These are phyloP conservation scores for Botrytis porri DNA, from an alignment of 2,329 filamentous ascomycete species.

Conservation along the genomic window DNA sequence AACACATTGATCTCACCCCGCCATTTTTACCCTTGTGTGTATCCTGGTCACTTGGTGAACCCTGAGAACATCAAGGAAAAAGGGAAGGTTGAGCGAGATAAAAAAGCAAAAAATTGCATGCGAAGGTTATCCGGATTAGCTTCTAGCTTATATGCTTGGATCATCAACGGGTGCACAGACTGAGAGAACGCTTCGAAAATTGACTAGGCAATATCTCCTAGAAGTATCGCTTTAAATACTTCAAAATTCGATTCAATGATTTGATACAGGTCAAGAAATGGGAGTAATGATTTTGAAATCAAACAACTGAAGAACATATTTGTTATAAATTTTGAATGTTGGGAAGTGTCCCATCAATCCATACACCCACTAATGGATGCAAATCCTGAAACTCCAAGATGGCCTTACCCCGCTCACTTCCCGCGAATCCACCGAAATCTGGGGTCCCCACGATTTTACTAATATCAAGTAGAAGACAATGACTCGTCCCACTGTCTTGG, in stretches of 20 bases:
- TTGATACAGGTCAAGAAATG: neutral
- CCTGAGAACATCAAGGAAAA: neutral
- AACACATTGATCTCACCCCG: neutral
- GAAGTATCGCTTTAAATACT: neutral
- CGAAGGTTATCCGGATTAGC: neutral
- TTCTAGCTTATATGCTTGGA: neutral
- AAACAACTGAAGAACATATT: neutral
- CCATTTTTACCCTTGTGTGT: neutral
- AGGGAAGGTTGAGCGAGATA: neutral
- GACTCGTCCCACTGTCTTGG: neutral
- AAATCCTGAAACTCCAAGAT: neutral
- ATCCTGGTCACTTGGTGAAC: neutral
- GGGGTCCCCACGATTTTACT: constrained; percentile 6
- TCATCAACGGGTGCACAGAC: neutral
- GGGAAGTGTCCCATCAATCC: neutral
- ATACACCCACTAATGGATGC: neutral
- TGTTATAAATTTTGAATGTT: neutral
- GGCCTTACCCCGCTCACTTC: neutral
- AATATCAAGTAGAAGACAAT: neutral
- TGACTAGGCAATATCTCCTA: neutral
- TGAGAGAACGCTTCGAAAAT: neutral
- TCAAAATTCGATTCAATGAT: neutral
- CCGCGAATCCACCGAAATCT: constrained; percentile 3
- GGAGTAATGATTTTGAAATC: neutral
- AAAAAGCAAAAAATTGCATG: neutral